These are phyloP conservation scores for Remersonia thermophila DNA, from an alignment of 2,329 filamentous ascomycete genomes.

Conservation along the genomic window DNA sequence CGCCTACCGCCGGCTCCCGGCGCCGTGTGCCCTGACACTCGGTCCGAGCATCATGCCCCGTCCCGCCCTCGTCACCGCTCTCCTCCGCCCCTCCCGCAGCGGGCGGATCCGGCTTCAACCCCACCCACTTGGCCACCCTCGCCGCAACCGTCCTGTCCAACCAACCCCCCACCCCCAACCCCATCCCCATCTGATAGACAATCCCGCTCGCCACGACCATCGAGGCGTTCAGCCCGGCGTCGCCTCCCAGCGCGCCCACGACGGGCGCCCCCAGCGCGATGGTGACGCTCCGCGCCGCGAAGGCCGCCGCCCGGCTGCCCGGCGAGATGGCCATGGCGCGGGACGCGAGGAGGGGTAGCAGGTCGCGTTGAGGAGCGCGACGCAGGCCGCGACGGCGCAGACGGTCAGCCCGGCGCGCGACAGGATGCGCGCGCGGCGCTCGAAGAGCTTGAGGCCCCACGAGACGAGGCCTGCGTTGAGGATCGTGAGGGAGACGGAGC, in stretches of 20 bases:
- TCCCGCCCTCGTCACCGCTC: not conserved
- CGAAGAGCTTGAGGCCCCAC: slow-evolving; percentile 43
- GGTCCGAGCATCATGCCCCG: not conserved
- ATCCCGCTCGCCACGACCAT: slow-evolving; percentile 42
- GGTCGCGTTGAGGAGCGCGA: slow-evolving; percentile 31
- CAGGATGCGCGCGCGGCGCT: slow-evolving; percentile 34
- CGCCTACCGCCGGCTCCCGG: too few relatives aligned
- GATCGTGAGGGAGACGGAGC: slow-evolving; percentile 35
- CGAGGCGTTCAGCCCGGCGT: slow-evolving; percentile 34
- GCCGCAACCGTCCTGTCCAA: slow-evolving; percentile 8
- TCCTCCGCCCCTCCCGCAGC: not conserved
- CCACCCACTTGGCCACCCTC: not conserved
- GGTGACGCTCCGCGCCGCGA: slow-evolving; percentile 38
- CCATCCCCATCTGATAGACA: slow-evolving; percentile 24
- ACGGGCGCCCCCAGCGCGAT: slow-evolving; percentile 38
- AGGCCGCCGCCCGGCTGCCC: slow-evolving; percentile 26
- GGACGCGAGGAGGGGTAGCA: slow-evolving; percentile 28
- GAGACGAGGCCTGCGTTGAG: slow-evolving; percentile 39
- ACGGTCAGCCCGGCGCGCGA: slow-evolving; percentile 30
- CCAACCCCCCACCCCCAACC: slow-evolving; percentile 19
- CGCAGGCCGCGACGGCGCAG: slow-evolving; percentile 23
- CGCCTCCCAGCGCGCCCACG: slow-evolving; percentile 32
- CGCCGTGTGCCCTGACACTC: not conserved
- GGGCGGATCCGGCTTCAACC: not conserved
- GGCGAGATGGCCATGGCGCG: slow-evolving; percentile 25